Base-by-base conservation (phyloP, 2,329 filamentous ascomycete species). In the Verticillium longisporum region DNA sequence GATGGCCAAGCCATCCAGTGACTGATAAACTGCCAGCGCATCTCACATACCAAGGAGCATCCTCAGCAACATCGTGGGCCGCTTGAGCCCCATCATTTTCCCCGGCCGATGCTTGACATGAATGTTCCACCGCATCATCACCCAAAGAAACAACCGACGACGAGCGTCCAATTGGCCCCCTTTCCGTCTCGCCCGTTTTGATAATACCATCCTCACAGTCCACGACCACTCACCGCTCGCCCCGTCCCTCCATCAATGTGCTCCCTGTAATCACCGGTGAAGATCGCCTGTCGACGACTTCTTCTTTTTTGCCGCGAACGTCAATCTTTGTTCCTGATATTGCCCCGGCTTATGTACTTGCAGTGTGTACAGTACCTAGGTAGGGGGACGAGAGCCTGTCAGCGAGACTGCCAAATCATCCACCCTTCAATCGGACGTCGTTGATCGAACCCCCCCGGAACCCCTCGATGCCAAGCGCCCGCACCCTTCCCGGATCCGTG, bases 391-490 rank as follows among this genome's bases (percentile, higher is more conserved):
- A 13, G 31, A 33, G n/a, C 55, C 15, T 33, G 41, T 63, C 61
- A 64, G 59, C 36, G 55, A 10, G 53, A 41, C 56, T 36, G 33
- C 58, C 61, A 33, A 33, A 56, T 55, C 50, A 55, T 50, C 61
- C 50, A 55, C 33, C 15, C 33, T 18, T 36, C 56, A 10, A 34
- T 32, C 61, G 33, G 55, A 36, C 55, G 33, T 36, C 34, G 55
- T 56, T 31, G 55, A 56, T 37, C 55, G 55, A 36, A 33, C 18
- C 6, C 55, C 55, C 55, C 32, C 18, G 55, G 33, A 56, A 13
- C 55, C 32, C 15, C 32, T 62, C 56, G 33, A 60, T 58, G 54
- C 59, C 61, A 60, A 60, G 55, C 59, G 38, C 21, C 56, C 57
- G 36, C 53, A n/a, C 37, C 55, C n/a, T 38, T 38, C 45, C 55